Evolutionary conservation across 768 basidiomycete genomes (phyloP).

Genomic region (Pisolithus tinctorius): DNA sequence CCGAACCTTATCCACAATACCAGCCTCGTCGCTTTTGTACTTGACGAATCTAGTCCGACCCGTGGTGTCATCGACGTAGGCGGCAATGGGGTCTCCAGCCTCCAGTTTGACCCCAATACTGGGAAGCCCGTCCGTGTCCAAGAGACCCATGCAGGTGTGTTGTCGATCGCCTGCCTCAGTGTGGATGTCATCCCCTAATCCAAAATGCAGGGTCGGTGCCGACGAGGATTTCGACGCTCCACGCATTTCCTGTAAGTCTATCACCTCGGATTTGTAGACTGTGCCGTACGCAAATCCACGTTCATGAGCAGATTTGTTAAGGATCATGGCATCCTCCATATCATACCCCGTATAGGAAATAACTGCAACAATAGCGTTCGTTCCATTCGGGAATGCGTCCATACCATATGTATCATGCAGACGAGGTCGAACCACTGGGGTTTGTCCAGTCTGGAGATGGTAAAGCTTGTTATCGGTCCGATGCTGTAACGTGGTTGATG

Average conservation of each 20-base stretch:
- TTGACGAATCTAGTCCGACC: conserved; percentile 81
- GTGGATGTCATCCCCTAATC: conserved; percentile 70
- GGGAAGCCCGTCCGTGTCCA: conserved; percentile 85
- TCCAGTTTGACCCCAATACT: conserved; percentile 61
- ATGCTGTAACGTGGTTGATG: conserved; percentile 83
- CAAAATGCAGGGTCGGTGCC: conserved; percentile 80
- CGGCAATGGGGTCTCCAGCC: conserved; percentile 76
- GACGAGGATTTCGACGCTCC: conserved; percentile 55
- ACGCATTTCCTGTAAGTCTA: conserved; percentile 79
- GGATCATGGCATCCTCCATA: conserved; percentile 99
- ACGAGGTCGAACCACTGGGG: conserved; percentile 86
- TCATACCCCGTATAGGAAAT: conserved; percentile 99
- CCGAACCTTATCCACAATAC: conserved; percentile 86
- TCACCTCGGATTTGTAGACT: conserved; percentile 88
- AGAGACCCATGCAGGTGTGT: conserved; percentile 40
- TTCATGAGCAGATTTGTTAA: conserved; percentile 98
- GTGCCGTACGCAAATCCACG: conserved; percentile 96
- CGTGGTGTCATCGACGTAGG: conserved; percentile 81
- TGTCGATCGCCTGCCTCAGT: conserved; percentile 40
- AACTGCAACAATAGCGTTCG: conserved; percentile 97
- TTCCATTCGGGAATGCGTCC: conserved; percentile 98
- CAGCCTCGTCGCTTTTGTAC: conserved; percentile 94
- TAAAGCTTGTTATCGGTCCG: conserved; percentile 99
- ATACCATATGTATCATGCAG: conserved; percentile 94
- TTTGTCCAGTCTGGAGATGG: conserved; percentile 91